phyloP scores from a whole-genome alignment of 176 grass and related monocot genomes.

The Musa beccarii region DNA sequence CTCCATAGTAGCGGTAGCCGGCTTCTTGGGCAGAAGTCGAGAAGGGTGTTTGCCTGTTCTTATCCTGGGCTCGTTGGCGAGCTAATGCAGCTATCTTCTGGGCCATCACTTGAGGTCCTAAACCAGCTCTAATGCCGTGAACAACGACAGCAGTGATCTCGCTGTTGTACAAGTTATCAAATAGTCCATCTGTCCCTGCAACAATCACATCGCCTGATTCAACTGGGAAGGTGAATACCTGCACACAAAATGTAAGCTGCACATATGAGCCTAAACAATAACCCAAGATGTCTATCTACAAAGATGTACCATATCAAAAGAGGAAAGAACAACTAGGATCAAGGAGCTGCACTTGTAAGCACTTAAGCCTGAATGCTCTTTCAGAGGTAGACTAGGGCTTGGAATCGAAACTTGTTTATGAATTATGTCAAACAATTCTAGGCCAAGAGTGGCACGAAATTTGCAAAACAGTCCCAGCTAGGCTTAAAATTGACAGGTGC shows the following conservation, averaged over 20 bases:
- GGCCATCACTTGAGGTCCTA: constrained; percentile 56
- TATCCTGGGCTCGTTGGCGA: constrained; percentile 73
- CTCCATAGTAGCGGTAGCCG: constrained; percentile 83
- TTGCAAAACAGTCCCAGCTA: too few relatives aligned
- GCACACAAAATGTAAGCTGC: background rate
- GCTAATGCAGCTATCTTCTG: constrained; percentile 94
- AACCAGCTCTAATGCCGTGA: constrained; percentile 54
- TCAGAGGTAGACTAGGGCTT: too few relatives aligned
- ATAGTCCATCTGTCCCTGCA: constrained; percentile 91
- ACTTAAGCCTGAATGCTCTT: too few relatives aligned
- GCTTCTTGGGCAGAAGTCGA: constrained; percentile 85
- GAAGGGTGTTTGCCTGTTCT: constrained; percentile 78
- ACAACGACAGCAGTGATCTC: constrained; percentile 78
- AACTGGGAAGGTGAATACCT: constrained; percentile 74
- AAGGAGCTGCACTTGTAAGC: too few relatives aligned
- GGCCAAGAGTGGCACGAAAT: too few relatives aligned
- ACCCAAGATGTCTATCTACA: too few relatives aligned
- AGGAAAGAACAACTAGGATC: too few relatives aligned
- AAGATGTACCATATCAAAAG: too few relatives aligned
- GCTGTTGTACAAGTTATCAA: constrained; percentile 81
- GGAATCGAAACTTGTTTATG: too few relatives aligned
- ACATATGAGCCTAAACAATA: background rate
- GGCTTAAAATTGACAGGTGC: too few relatives aligned
- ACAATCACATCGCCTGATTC: constrained; percentile 71
- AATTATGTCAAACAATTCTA: too few relatives aligned